Percentiles rank a stretch among this genome's conserved stretches.
Evolutionary conservation across 495 filamentous ascomycete species (phyloP).

Genomic region (Aspergillus heteromorphus): DNA sequence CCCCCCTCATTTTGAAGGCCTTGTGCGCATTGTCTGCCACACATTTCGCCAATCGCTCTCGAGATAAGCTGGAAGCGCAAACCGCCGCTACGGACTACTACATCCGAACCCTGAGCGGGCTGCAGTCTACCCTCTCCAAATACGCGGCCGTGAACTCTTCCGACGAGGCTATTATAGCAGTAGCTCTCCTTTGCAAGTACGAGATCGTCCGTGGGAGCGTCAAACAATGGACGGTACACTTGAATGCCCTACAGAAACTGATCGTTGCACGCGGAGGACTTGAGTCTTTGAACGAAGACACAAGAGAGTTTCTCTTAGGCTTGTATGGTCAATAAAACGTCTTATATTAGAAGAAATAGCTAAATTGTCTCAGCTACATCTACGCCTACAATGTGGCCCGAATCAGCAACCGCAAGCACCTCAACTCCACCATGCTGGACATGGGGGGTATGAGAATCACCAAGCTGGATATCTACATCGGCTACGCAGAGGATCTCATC

Average conservation of each 20-base stretch:
- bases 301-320: constrained; percentile 35
- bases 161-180: constrained; percentile 35
- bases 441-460: constrained; percentile 23
- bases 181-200: constrained; percentile 42
- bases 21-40: constrained; percentile 40
- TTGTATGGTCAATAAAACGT: constrained; percentile 22
- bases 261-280: constrained; percentile 37
- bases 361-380: constrained; percentile 24
- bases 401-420: constrained; percentile 32
- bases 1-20: constrained; percentile 38
- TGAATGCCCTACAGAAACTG: constrained; percentile 36
- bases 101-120: constrained; percentile 30
- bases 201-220: constrained; percentile 41
- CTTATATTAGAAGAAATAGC: not conserved
- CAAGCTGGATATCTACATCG: constrained; percentile 40
- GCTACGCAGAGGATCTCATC: constrained; percentile 41
- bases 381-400: constrained; percentile 39
- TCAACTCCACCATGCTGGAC: constrained; percentile 15
- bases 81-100: constrained; percentile 35
- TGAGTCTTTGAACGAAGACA: constrained; percentile 26
- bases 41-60: constrained; percentile 36
- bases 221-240: constrained; percentile 39
- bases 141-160: constrained; percentile 18
- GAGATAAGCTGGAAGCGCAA: constrained; percentile 22
- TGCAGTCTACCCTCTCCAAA: constrained; percentile 25